A percentile compares a stretch with the other conserved stretches of the same genome.
phyloP scores from a whole-genome alignment of 441 rosid genomes.

The Pelargonium myrrhifolium region DNA sequence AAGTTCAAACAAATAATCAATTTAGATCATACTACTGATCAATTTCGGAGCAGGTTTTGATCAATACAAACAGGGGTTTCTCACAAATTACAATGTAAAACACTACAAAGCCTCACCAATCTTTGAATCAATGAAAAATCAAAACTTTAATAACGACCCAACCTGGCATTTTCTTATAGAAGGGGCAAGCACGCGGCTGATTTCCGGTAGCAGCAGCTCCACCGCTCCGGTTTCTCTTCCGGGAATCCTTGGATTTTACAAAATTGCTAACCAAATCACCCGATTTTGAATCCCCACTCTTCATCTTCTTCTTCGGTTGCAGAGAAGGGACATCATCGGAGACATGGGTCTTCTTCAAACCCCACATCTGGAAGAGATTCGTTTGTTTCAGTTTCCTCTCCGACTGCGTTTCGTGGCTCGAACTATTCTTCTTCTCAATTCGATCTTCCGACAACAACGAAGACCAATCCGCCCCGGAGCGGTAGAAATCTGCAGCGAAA shows the following conservation, averaged over 20 bases:
- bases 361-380: constrained; percentile 57
- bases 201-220: constrained; percentile 17
- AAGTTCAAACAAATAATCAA: constrained; percentile 2
- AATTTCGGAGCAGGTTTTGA: too few species aligned
- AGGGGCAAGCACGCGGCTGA: constrained; percentile 52
- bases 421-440: not conserved
- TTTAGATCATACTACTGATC: too few species aligned
- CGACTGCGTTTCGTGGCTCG: constrained; percentile 14
- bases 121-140: constrained; percentile 3
- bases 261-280: not conserved
- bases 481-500: constrained; percentile 61
- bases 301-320: constrained; percentile 18
- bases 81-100: not conserved
- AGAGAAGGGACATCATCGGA: constrained; percentile 22
- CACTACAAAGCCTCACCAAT: not conserved
- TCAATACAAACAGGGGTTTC: not conserved
- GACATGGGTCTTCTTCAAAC: constrained; percentile 24
- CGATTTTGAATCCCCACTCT: not conserved
- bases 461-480: constrained; percentile 58
- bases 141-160: constrained; percentile 2
- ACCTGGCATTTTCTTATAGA: constrained; percentile 76
- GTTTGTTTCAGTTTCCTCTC: constrained; percentile 44
- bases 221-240: constrained; percentile 2
- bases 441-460: constrained; percentile 25
- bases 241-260: constrained; percentile 9